Base-by-base conservation (phyloP, 2,329 filamentous ascomycete species). In the Colletotrichum cordylinicola region DNA sequence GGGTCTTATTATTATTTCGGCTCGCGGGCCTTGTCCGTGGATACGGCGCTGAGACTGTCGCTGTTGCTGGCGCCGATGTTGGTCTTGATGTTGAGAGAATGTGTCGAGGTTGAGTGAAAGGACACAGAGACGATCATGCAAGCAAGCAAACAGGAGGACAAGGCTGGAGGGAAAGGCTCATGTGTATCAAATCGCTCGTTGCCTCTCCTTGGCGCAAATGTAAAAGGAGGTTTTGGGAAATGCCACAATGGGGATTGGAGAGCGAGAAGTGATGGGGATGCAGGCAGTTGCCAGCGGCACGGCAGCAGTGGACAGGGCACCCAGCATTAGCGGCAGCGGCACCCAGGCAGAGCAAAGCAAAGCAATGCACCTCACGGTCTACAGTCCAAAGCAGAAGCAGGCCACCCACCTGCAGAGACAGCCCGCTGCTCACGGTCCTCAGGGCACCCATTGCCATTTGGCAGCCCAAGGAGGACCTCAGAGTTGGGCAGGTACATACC, bases 1-100 rank as follows among this genome's bases (percentile, higher is more conserved):
- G 65, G 56, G 73, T 73, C 58, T 69, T 48, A 65, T 64, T 65
- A 76, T 68, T 76, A 65, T 68, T 55, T 68, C 58, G 64, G 70
- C 74, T 64, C 70, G 61, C 58, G 65, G 70, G 62, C 62, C 69
- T 72, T 65, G 60, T 70, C 37, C 60, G 58, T 64, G 60, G 37
- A 62, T 39, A 33, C 33, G 68, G 60, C 60, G 68, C 68, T 65
- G 68, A 70, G 68, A 70, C 68, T 55, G 58, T 65, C 60, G 67
- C 24, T 70, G 52, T 31, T 21, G 61, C 29, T 37, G 52, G 33
- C 52, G 72, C 31, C n/a, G 39, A 27, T 55, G 56, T 24, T 73
- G 24, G 8, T 69, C 31, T 24, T 29, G 62, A 15, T 37, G 29
- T 33, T 33, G 43, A 75, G 58, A 58, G 56, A 43, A 29, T 27